These are phyloP conservation scores for Wickerhamomyces sp. DNA, from an alignment of 1,139 yeast species.

Conservation along the genomic window DNA sequence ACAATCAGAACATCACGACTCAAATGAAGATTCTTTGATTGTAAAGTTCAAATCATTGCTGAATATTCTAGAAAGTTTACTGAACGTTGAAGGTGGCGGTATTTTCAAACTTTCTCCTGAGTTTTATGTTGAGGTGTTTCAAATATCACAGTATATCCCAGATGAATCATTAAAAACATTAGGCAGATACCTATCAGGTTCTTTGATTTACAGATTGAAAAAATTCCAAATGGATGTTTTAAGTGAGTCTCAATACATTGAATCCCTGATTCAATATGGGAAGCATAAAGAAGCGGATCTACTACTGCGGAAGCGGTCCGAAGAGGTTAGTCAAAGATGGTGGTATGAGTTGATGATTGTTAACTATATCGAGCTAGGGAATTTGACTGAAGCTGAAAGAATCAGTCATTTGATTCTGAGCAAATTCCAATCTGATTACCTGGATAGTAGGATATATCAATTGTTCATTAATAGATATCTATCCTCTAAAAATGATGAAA, in stretches of 20 bases:
- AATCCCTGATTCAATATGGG: slow-evolving; percentile 26
- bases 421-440: slow-evolving; percentile 7
- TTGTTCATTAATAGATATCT: slow-evolving; percentile 16
- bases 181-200: slow-evolving; percentile 17
- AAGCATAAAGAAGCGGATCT: slow-evolving; percentile 25
- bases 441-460: slow-evolving; percentile 18
- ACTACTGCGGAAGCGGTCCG: slow-evolving; percentile 23
- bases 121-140: slow-evolving; percentile 15
- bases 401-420: slow-evolving; percentile 6
- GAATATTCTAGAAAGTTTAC: slow-evolving; percentile 10
- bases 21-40: background rate
- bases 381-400: slow-evolving; percentile 26
- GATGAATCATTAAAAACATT: slow-evolving; percentile 11
- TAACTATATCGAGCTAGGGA: slow-evolving; percentile 26
- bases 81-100: slow-evolving; percentile 7
- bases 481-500: slow-evolving; percentile 7
- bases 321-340: slow-evolving; percentile 30
- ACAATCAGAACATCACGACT: background rate
- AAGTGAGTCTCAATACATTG: slow-evolving; percentile 20
- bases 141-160: slow-evolving; percentile 16
- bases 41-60: slow-evolving; percentile 13
- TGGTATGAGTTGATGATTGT: slow-evolving; percentile 35
- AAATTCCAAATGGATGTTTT: slow-evolving; percentile 19
- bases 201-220: slow-evolving; percentile 15
- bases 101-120: slow-evolving; percentile 11